A percentile compares a stretch with the other conserved stretches of the same genome.
phyloP scores from a whole-genome alignment of 306 rosid species.

The Glycyrrhiza uralensis region DNA sequence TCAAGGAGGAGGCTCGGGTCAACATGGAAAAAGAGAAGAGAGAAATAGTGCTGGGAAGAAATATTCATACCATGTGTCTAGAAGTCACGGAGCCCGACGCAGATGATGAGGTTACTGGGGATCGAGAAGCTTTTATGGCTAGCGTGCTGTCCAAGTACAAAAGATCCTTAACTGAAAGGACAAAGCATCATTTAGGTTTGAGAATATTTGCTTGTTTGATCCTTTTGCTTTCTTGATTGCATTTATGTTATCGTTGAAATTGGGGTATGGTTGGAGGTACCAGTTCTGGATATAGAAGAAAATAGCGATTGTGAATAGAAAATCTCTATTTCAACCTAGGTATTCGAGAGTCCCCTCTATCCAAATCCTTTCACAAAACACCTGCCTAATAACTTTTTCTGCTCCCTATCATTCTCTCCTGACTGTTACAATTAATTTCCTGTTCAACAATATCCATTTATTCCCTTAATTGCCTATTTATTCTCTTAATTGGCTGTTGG shows the following conservation, averaged over 20 bases:
- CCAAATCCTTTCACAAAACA: background rate
- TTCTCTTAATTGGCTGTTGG: background rate
- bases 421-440: background rate
- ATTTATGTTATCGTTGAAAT: background rate
- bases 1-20: background rate
- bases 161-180: slow-evolving; percentile 71
- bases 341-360: background rate
- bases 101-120: slow-evolving; percentile 83
- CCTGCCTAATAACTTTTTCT: background rate
- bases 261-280: background rate
- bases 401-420: background rate
- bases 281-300: background rate
- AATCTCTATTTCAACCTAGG: background rate
- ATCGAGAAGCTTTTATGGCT: slow-evolving; percentile 82
- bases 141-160: slow-evolving; percentile 73
- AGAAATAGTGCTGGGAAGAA: slow-evolving; percentile 73
- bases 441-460: background rate
- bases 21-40: slow-evolving; percentile 26
- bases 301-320: background rate
- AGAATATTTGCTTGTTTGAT: background rate
- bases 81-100: slow-evolving; percentile 79
- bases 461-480: background rate
- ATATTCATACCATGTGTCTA: slow-evolving; percentile 67
- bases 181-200: slow-evolving; percentile 76
- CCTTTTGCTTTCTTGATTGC: slow-evolving; percentile 7